Evolutionary conservation across 192 early-diverging fungal species (phyloP), one percentile per base, ranked within the genome.

Genomic region (Podila epicladia): DNA sequence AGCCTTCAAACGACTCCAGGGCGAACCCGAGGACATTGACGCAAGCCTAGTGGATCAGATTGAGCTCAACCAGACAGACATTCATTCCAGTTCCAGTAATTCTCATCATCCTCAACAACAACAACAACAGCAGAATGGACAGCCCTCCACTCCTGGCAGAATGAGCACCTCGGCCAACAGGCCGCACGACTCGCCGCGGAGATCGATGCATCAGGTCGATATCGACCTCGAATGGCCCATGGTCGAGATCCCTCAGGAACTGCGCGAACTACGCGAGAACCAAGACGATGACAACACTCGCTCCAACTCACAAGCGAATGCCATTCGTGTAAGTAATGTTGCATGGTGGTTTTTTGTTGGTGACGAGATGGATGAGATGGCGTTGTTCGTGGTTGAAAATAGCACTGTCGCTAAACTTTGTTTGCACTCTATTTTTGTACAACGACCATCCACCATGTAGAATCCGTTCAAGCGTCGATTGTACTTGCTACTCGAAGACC

Each of bases 401-500:
- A 32, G 28, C 22, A 31, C 9, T 51, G 22, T 28, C 24, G 31
- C 29, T 45, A 55, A 55, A 55, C 53, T n/a, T 55, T 55, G 53
- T 24, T 55, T 55, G 20, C 53, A 7, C 24, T 6, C 20, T 55
- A 55, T 24, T 57, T 35, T 58, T 67, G 67, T 69, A 13, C 67
- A 48, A 69, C 67, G 12, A 7, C 35, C 32, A 9, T 22, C 24
- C 24, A 41, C 31, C 22, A n/a, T 28, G 26, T n/a, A 65, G 28
- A 74, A 76, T 59, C 73, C 62, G 17, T 58, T 71, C 29, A 92
- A 91, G 64, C 84, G 89, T 49, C 62, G 78, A 33, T 70, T 94
- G 64, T 94, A 88, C 62, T 76, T 91, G 28, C 75, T 94, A 51
- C 83, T 94, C 41, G 93, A 94, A 71, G 91, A 93, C 65, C 92